Evolutionary conservation across 495 filamentous ascomycete genomes (phyloP), one percentile per base, ranked within the genome.

Genomic region (Penicillium robsamsonii): DNA sequence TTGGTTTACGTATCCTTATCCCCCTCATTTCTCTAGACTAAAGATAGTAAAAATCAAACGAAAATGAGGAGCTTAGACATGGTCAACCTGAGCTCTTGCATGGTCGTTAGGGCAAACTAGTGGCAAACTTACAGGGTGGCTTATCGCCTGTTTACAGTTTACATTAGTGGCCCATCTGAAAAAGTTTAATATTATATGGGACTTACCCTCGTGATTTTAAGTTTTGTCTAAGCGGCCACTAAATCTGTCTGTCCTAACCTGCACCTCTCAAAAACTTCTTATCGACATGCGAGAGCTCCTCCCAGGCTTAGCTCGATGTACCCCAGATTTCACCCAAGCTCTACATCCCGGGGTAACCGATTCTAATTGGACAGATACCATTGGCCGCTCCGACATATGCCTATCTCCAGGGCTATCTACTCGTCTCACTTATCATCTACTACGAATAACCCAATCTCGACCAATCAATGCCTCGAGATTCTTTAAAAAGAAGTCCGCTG

Each of bases 381-480:
- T 38, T 27, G 44, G 46, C 53, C 31, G 57, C 57, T 55, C 57
- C 53, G 54, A 44, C 49, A 47, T 7, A n/a, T 27, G 12, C 45
- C 46, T 62, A 62, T 59, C 35, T 37, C 7, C 5, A 37, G 35
- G 13, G 9, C 60, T 41, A 40, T 41, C 56, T 33, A 35, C 20
- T 18, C 38, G 38, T 50, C 48, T 38, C 37, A 11, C 27, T 50
- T n/a, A n/a, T n/a, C n/a, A 40, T 50, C 40, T 27, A 31, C 33
- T 46, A 20, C 15, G 37, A 46, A 48, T 46, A 49, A 49, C 57
- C 38, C 20, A 30, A 45, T 53, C 47, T 37, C 38, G 15, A 54
- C 57, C 43, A 60, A 63, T 59, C 56, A 63, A 59, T 63, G 57
- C 52, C 48, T 57, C 56, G 33, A 45, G 40, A 53, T 59, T 43